A percentile compares a stretch with the other conserved stretches of the same genome.
Conservation (phyloP, 768 basidiomycete genomes). For the Tulasnella sp. region DNA sequence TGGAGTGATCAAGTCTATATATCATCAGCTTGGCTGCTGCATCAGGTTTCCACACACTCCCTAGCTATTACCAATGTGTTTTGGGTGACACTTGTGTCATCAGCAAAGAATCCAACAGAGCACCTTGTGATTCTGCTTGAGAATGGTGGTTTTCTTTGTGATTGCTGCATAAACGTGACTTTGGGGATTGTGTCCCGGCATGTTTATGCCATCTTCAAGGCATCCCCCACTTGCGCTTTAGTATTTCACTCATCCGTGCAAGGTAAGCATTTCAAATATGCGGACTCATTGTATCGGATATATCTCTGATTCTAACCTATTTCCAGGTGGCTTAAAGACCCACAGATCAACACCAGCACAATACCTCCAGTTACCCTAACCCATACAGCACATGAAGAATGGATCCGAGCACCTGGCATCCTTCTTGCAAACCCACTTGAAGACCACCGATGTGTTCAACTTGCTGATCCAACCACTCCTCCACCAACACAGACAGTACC, state of each 20-base stretch:
- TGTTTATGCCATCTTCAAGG: constrained; percentile 29
- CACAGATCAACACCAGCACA: too few species aligned
- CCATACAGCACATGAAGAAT: too few species aligned
- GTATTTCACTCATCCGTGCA: constrained; percentile 27
- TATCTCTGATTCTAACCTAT: too few species aligned
- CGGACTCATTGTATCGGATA: too few species aligned
- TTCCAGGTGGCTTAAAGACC: too few species aligned
- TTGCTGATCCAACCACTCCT: too few species aligned
- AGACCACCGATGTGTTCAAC: too few species aligned
- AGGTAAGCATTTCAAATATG: constrained; percentile 25
- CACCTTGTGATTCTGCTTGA: constrained; percentile 30
- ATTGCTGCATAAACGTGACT: constrained; percentile 34
- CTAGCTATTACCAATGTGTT: constrained; percentile 22
- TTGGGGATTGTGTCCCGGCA: constrained; percentile 33
- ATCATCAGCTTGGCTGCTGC: constrained; percentile 29
- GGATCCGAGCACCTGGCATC: too few species aligned
- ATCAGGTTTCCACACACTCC: constrained; percentile 24
- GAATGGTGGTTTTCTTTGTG: constrained; percentile 31
- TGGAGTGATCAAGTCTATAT: constrained; percentile 31
- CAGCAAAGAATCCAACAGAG: constrained; percentile 25
- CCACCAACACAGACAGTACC: too few species aligned
- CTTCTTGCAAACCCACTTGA: too few species aligned
- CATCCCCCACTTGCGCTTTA: constrained; percentile 27
- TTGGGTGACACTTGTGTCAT: too few species aligned
- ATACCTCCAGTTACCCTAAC: too few species aligned